Evolutionary conservation across 2,329 filamentous ascomycete species (phyloP).

Genomic region (Cadophora luteo-olivacea): DNA sequence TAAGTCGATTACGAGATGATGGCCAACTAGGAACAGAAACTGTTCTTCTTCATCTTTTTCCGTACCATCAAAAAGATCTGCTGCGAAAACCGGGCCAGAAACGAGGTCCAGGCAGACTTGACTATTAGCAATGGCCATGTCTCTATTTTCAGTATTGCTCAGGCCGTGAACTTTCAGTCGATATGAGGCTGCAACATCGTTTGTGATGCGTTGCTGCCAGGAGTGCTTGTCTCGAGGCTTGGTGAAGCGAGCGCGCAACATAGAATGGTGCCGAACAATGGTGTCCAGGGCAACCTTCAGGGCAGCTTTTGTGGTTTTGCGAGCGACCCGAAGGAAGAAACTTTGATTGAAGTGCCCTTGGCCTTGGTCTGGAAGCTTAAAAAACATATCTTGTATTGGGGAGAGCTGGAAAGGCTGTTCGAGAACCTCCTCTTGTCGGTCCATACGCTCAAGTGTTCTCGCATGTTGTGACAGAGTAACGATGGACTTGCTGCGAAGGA

Average conservation of each 20-base stretch:
- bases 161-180: neutral
- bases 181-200: neutral
- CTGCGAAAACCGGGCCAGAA: neutral
- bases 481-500: neutral
- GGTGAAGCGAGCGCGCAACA: neutral
- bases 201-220: neutral
- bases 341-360: neutral
- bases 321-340: neutral
- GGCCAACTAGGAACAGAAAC: constrained; percentile 28
- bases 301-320: neutral
- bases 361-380: neutral
- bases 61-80: neutral
- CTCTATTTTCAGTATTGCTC: neutral
- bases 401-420: neutral
- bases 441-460: neutral
- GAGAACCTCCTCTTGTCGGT: neutral
- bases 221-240: neutral
- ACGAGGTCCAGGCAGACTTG: neutral
- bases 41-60: neutral
- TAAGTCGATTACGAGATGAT: constrained; percentile 43
- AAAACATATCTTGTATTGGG: neutral
- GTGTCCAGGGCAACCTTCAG: neutral
- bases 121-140: neutral
- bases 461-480: neutral
- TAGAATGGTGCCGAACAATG: neutral